Conservation (phyloP, 805 yeast species). For the Hanseniaspora clermontiae region DNA sequence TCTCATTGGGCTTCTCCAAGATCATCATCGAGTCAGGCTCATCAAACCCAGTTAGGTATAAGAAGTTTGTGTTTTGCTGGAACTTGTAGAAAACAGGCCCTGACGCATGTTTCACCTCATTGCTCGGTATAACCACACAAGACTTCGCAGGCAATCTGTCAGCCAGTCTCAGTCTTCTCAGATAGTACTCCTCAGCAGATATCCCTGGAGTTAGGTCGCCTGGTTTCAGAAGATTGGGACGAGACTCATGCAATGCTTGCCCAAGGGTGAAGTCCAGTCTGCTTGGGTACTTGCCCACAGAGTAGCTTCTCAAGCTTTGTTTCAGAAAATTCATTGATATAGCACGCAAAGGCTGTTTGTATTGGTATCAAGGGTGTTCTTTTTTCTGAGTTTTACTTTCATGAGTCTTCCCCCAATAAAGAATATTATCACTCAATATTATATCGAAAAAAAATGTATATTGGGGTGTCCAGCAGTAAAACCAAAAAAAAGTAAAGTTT, state of each 20-base stretch:
- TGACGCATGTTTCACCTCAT: conserved; percentile 61
- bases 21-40: conserved; percentile 71
- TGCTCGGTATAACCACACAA: conserved; percentile 64
- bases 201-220: conserved; percentile 88
- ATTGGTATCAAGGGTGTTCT: neutral
- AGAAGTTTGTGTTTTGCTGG: conserved; percentile 83
- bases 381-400: too few relatives aligned
- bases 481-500: neutral
- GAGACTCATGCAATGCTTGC: conserved; percentile 76
- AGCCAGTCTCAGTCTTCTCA: conserved; percentile 53
- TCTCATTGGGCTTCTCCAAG: conserved; percentile 46
- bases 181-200: conserved; percentile 65
- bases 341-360: neutral
- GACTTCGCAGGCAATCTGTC: conserved; percentile 47
- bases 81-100: conserved; percentile 87
- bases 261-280: conserved; percentile 35
- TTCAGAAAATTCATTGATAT: neutral
- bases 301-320: neutral
- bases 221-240: conserved; percentile 57
- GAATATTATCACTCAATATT: too few relatives aligned
- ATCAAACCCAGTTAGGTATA: conserved; percentile 80
- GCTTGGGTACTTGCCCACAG: conserved; percentile 2
- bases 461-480: neutral
- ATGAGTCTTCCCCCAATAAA: too few relatives aligned
- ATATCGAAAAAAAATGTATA: neutral